Evolutionary conservation across 2,329 filamentous ascomycete genomes (phyloP), one percentile per base, ranked within the genome.

Genomic region (Colletotrichum siamense): DNA sequence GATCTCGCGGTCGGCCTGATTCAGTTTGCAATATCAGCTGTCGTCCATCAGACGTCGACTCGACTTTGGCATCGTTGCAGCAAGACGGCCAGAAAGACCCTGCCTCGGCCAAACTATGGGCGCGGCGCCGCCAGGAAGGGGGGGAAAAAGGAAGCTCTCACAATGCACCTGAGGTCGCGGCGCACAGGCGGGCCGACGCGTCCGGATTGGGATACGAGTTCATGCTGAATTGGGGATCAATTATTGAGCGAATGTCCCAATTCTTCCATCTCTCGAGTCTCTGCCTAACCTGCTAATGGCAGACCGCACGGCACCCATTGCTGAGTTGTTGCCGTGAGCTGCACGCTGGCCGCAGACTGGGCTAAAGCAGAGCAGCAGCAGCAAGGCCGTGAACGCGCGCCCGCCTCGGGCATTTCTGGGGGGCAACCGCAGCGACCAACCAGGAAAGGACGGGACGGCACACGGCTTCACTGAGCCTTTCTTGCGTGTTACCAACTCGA

Each of bases 321-420:
- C 26, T 52, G 44, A 52, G 44, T n/a, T 32, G 57, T 32, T 30
- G 57, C 57, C 28, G 57, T 32, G 57, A 30, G 57, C 32, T 72
- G 69, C 32, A 24, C 62, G 62, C 62, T 65, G 22, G 26, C 44
- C n/a, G 59, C 34, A 39, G n/a, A 49, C 32, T 28, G 22, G 5
- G 22, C 62, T 44, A 44, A 15, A 6, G 44, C 28, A 62, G 28
- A 59, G 32, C 32, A 34, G 30, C 32, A 22, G 26, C 44, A 55
- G 44, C 15, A 59, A 16, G 22, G 18, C 39, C 39, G 30, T 49
- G 44, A 18, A 34, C 62, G 55, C 44, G 69, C 62, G 69, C 73
- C 73, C 69, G 69, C 66, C 28, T 72, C 73, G 73, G 73, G 73
- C 73, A 67, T 75, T 67, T 75, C 34, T 64, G 59, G 24, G 44